Base-by-base conservation (phyloP, 306 rosid species). In the Carpinus fangiana region DNA sequence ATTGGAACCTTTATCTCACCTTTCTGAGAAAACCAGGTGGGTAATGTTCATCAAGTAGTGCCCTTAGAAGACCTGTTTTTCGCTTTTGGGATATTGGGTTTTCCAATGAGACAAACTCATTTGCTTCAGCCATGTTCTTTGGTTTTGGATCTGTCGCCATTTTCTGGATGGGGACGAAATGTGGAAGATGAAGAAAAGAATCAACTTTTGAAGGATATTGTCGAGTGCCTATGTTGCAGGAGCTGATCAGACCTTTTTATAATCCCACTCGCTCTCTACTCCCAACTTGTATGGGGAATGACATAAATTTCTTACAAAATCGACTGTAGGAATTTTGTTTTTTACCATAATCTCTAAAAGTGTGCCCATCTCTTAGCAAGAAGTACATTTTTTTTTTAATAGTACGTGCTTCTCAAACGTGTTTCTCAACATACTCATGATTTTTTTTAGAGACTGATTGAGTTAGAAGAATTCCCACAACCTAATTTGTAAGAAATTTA, bases 21-120 rank as follows among this genome's bases (percentile, higher is more conserved):
- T 85, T 88, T 73, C 68, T 81, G 47, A 78, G 18, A 54, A 93
- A 90, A 2, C 87, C 82, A 45, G 88, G 89, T 43, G 90, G 95
- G 78, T 84, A 91, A 62, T 52, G 68, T 65, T 52, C 62, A 51
- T 74, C 76, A 21, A 82, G 3, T 70, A 61, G 73, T 67, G 77
- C 59, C 36, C 72, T 62, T 53, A 77, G 28, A 74, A 59, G 74
- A 31, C 12, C 12, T 31, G 31, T 53, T 52, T 28, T 61, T 21
- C 34, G 79, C 28, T 76, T 76, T 5, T 36, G 55, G 47, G 62
- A 38, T 48, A 9, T 74, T 13, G 78, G 73, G 73, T 69, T 83
- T 83, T 76, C 77, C 8, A 26, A 53, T 0, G 83, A 70, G 8
- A 52, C 72, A 4, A 50, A 61, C 48, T 85, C 83, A 4, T 76